Evolutionary conservation across 371 early-diverging fungal genomes (phyloP).

Genomic region (Apophysomyces variabilis): DNA sequence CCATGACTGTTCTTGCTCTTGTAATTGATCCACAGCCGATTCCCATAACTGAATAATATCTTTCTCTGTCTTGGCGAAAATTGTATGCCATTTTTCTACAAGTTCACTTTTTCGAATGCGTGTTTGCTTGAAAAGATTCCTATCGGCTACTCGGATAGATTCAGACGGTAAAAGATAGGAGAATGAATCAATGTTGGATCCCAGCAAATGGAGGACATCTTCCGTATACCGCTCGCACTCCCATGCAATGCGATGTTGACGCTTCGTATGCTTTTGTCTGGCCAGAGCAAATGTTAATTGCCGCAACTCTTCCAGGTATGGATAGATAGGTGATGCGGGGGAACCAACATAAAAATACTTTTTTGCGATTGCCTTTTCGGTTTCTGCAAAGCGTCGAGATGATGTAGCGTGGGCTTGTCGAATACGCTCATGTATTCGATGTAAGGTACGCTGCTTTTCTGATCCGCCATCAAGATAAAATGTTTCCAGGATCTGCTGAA

Average conservation of each 20-base stretch:
- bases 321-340: not conserved
- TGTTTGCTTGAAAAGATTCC: not conserved
- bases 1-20: not conserved
- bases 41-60: not conserved
- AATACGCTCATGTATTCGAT: not conserved
- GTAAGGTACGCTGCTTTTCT: not conserved
- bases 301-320: not conserved
- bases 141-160: too few relatives aligned
- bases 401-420: not conserved
- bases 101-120: not conserved
- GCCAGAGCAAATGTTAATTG: not conserved
- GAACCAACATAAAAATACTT: not conserved
- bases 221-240: slow-evolving; percentile 1
- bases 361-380: not conserved
- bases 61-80: not conserved
- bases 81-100: not conserved
- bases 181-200: not conserved
- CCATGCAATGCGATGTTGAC: slow-evolving; percentile 1
- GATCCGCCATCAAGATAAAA: not conserved
- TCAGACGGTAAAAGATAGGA: too few relatives aligned
- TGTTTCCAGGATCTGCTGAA: not conserved
- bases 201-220: not conserved
- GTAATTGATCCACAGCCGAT: slow-evolving; percentile 3
- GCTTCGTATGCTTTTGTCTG: not conserved
- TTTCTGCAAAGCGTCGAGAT: not conserved